Base-by-base conservation (phyloP, 805 yeast genomes). In the Starmerella apis region DNA sequence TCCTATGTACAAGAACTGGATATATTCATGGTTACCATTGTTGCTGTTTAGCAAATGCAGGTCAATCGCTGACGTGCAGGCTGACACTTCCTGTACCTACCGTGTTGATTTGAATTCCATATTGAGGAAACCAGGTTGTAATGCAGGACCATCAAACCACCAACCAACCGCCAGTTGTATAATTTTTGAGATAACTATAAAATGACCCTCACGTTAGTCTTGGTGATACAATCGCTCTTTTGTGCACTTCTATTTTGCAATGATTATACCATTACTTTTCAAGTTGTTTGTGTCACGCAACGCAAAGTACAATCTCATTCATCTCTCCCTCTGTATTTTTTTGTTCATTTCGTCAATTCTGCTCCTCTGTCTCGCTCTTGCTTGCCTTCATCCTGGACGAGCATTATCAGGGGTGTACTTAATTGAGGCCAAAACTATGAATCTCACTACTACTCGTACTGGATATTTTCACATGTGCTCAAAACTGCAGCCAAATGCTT, bases 391-490 rank as follows among this genome's bases (percentile, higher is more conserved):
- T 7, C 24, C 44, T 1, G 14, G 19, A 3, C 16, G 19, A 1
- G 23, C 24, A 4, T 23, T 41, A n/a, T 41, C 44, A 4, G 33
- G 18, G 16, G 33, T 41, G n/a, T 41, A 41, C 23, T 16, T 41
- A n/a, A 11, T 41, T 5, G 44, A 41, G 24, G 8, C 33, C 24
- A 41, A 9, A 10, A 41, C 16, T n/a, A 3, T 19, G 4, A 41
- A 41, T 20, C 6, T n/a, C 23, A 41, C 44, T 16, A 9, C 27
- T 7, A 41, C 24, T 6, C 44, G 44, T 18, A 41, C 44, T 9
- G 44, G 44, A 4, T 41, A 41, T 11, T 41, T 41, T 23, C 32
- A 41, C 33, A 41, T 41, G 24, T 41, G 44, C 33, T 25, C 32
- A 8, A 41, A 27, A 20, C 6, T 32, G 8, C 33, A 16, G 3